Base-by-base conservation (phyloP, 305 asterid species). In the Fraxinus dipetala region DNA sequence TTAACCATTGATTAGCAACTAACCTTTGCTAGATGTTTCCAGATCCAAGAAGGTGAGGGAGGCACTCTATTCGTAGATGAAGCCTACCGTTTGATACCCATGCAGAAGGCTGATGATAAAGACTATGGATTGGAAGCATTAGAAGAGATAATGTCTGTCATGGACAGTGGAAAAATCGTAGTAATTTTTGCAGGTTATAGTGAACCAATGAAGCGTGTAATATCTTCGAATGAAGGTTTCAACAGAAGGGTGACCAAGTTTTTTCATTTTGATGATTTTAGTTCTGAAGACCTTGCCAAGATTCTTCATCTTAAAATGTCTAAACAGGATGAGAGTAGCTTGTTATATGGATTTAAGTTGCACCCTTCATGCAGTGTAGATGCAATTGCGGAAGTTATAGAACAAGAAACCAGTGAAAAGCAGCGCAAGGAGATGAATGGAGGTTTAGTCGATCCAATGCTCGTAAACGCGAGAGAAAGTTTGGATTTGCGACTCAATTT, bases 41-140 rank as follows among this genome's bases (percentile, higher is more conserved):
- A 95, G 98, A 89, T 95, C 78, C 90, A 91, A 91, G 98, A 95
- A 92, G 99, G 98, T 0, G 97, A 94, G 80, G 98, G 98, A 36
- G 98, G 98, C 24, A 93, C 92, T 91, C 88, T 94, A 70, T 93
- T 94, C 78, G 97, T 94, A 59, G 98, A 94, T 67, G 98, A 94
- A 85, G 97, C 98, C 48, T 94, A 94, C 78, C 90, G 97, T 35
- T 83, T 93, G 75, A 91, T 93, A 87, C 97, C 97, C 16, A 89
- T 89, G 94, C 97, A 92, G 88, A 88, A 88, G 77, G 87, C 91
- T 0, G 91, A 90, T 36, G 91, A 88, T 40, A 88, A 88, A 80
- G 93, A 90, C 78, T 90, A 90, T 18, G 93, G 91, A 18, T 63
- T 88, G 75, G 93, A 90, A 83, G 93, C 93, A 78, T 36, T 90